Conservation (phyloP, 495 filamentous ascomycete genomes). For the Tuber brumale region DNA sequence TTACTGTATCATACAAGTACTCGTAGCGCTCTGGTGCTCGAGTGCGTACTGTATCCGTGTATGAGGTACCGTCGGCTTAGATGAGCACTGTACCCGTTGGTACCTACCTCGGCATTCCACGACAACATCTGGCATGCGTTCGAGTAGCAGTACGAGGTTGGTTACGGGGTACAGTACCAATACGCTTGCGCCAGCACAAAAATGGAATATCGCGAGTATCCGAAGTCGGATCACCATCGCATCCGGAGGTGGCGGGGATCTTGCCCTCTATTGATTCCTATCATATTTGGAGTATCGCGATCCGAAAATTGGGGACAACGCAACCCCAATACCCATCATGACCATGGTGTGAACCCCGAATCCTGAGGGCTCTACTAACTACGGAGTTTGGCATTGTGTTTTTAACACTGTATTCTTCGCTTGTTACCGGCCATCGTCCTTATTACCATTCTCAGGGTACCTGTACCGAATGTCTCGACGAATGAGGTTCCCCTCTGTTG, state of each 20-base stretch:
- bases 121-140: not conserved
- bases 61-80: not conserved
- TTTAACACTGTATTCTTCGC: not conserved
- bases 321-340: not conserved
- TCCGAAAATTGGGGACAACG: not conserved
- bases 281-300: not conserved
- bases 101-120: not conserved
- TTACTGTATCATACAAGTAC: not conserved
- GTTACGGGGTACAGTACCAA: not conserved
- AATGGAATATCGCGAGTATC: not conserved
- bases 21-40: not conserved
- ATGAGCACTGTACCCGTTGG: not conserved
- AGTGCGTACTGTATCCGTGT: not conserved
- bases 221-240: not conserved
- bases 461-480: constrained; percentile 3
- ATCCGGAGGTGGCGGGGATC: not conserved
- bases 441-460: not conserved
- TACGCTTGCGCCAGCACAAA: not conserved
- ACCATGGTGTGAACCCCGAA: not conserved
- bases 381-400: not conserved
- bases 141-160: not conserved
- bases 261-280: not conserved
- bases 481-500: constrained; percentile 4
- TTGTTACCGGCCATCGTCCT: not conserved
- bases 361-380: not conserved